Evolutionary conservation across 345 rosid genomes (phyloP).

Genomic region (Salix arbutifolia): DNA sequence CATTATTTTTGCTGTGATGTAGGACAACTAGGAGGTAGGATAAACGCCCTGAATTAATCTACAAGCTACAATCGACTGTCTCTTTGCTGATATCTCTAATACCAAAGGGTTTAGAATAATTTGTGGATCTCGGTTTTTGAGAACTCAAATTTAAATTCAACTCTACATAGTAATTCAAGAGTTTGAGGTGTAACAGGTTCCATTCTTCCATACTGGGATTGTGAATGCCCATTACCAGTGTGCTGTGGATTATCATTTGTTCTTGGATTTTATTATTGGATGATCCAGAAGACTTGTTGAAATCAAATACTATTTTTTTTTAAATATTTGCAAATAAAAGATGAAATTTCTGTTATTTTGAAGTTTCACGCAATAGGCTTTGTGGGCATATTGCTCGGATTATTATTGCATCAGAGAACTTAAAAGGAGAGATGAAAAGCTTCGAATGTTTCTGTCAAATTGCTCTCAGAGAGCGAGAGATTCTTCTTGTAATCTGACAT

Average conservation of each 20-base stretch:
- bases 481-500: neutral
- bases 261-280: neutral
- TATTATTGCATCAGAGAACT: neutral
- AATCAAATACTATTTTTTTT: neutral
- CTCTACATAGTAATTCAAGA: neutral
- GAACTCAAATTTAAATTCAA: neutral
- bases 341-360: no score
- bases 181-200: neutral
- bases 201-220: neutral
- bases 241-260: neutral
- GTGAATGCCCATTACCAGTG: neutral
- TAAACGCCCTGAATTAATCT: neutral
- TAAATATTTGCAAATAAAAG: neutral
- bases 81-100: neutral
- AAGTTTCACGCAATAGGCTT: neutral
- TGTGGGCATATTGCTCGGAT: neutral
- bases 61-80: neutral
- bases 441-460: neutral
- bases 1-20: neutral
- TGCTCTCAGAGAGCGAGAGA: neutral
- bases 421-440: neutral
- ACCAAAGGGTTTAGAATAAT: neutral
- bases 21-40: neutral
- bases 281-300: neutral
- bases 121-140: neutral